phyloP scores from a whole-genome alignment of 2,329 filamentous ascomycete genomes.

The Colletotrichum filicis region DNA sequence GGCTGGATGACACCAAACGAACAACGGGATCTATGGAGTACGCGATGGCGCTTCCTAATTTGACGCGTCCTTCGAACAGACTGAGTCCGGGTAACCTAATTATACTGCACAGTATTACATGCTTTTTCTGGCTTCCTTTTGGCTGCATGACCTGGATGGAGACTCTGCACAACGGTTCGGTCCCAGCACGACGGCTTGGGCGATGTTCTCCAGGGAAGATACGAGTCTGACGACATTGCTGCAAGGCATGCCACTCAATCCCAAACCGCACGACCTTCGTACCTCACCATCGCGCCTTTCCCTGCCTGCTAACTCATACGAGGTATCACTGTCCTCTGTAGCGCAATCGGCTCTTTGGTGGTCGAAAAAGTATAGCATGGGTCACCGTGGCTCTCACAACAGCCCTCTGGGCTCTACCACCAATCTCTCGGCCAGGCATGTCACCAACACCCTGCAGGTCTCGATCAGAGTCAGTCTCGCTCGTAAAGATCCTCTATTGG shows the following conservation, averaged over 20 bases:
- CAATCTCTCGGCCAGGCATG: constrained; percentile 33
- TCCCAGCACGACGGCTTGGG: constrained; percentile 5
- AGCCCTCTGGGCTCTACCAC: constrained; percentile 17
- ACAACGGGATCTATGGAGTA: neutral
- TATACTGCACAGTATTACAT: neutral
- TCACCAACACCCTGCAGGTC: constrained; percentile 27
- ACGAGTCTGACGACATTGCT: constrained; percentile 32
- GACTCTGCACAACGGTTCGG: constrained; percentile 11
- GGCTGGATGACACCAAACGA: neutral
- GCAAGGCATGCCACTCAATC: constrained; percentile 22
- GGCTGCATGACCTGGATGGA: neutral
- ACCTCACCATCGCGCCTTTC: constrained; percentile 9
- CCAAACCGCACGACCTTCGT: constrained; percentile 30
- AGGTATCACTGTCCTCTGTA: constrained; percentile 20
- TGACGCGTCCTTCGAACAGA: neutral
- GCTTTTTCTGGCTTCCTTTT: neutral
- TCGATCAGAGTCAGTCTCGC: constrained; percentile 34
- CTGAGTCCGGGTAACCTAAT: neutral
- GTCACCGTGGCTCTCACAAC: neutral
- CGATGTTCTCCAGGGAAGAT: constrained; percentile 3
- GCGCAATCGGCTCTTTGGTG: constrained; percentile 4
- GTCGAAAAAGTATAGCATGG: constrained; percentile 6
- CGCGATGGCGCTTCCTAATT: neutral
- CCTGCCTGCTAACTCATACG: constrained; percentile 11
- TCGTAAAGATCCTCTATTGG: constrained; percentile 33